phyloP scores from a whole-genome alignment of 352 stramenopile species.

The Phytopythium montanum region DNA sequence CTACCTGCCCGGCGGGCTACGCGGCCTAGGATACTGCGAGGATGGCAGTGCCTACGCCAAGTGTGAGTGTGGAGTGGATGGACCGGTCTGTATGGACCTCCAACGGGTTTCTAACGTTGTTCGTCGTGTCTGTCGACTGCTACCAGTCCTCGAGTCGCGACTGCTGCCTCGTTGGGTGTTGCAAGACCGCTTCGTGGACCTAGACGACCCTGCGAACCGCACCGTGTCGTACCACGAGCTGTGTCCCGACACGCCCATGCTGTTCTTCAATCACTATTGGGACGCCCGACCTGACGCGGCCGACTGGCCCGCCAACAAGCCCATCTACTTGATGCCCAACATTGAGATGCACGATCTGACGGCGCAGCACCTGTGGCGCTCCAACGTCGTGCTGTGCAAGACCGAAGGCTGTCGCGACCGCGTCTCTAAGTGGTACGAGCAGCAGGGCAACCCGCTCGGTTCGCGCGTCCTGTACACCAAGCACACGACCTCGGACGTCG shows the following conservation, averaged over 20 bases:
- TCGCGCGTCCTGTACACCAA: conserved; percentile 48
- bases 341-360: conserved; percentile 57
- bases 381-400: conserved; percentile 44
- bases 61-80: conserved; percentile 23
- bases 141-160: conserved; percentile 38
- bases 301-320: conserved; percentile 28
- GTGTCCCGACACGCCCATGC: conserved; percentile 37
- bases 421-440: conserved; percentile 42
- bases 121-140: not conserved
- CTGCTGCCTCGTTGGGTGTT: conserved; percentile 46
- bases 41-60: conserved; percentile 60
- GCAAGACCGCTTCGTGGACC: conserved; percentile 2
- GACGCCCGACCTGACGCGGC: conserved; percentile 11
- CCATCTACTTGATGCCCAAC: conserved; percentile 44
- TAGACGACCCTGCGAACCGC: not conserved
- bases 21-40: conserved; percentile 64
- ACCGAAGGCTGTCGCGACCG: conserved; percentile 35
- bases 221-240: conserved; percentile 36
- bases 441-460: conserved; percentile 50
- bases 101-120: conserved; percentile 11
- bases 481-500: conserved; percentile 44
- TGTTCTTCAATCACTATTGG: conserved; percentile 65
- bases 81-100: not conserved
- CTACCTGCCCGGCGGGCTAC: conserved; percentile 43
- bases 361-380: conserved; percentile 29